Evolutionary conservation across 2,329 filamentous ascomycete species (phyloP), one percentile per base, ranked within the genome.

Genomic region (Coccinonectria pachysandricola): DNA sequence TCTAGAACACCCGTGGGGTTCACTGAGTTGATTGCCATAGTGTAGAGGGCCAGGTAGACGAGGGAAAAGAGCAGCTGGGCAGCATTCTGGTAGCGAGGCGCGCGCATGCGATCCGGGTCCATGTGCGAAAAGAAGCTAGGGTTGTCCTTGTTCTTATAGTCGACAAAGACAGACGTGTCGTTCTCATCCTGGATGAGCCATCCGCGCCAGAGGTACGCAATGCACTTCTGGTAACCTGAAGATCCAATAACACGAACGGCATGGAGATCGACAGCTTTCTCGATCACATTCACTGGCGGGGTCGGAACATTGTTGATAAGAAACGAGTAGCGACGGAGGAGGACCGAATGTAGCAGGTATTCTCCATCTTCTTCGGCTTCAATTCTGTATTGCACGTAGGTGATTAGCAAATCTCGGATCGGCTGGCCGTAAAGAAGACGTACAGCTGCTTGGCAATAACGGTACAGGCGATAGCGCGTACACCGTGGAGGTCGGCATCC

Each of bases 101-200:
- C 81, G 15, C 88, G 74, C 81, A 98, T 93, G 18, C 91, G 79
- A 50, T 96, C 87, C 0, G 91, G 91, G 46, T 96, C 82, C 44
- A 96, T 75, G 51, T 98, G 91, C 2, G 70, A 62, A 60, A 79
- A 72, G 55, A 91, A 92, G 22, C 65, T 69, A 2, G 75, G 76
- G 50, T 87, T 82, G 32, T 79, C 83, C 50, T 85, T 85, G 33
- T 84, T 67, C 42, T 78, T 74, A 62, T 92, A 98, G 48, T 87
- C 79, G 28, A 95, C 70, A 50, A 98, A 98, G 27, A 75, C 76
- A n/a, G 78, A 75, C 0, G 88, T 81, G 43, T 96, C 87, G 25
- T 87, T 69, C 43, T 95, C 86, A 40, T 95, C 85, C 52, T 98
- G 91, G n/a, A 94, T 77, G 7, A 96, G 65, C 91, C 91, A 98